Base-by-base conservation (phyloP, 805 yeast genomes). In the Wickerhamiella sorbophila region DNA sequence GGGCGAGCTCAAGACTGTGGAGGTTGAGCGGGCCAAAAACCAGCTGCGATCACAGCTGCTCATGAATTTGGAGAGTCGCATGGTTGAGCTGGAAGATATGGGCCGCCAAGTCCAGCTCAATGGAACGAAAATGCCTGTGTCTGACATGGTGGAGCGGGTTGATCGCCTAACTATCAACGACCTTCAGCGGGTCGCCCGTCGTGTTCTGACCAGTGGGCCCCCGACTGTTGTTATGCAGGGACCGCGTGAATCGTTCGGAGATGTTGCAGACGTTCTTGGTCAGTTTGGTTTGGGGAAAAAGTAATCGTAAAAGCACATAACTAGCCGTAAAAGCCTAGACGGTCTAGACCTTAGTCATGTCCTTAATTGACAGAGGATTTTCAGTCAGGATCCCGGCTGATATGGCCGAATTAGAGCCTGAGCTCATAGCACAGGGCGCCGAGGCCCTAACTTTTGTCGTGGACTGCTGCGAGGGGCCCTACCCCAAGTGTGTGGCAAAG, bases 151-250 rank as follows among this genome's bases (percentile, higher is more conserved):
- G 43, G 64, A 60, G 5, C 75, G 76, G 53, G 85, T 91, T 47
- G 86, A 81, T 44, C 56, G 59, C 9, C 70, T 91, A 47, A 71
- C 83, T 0, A 69, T 75, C 3, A 63, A 62, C 4, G 95, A 88
- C 57, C 68, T 91, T 35, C 71, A 70, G 43, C 64, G 75, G 10
- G 86, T 84, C 1, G 94, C 95, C 2, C 71, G 71, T 51, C 71
- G 77, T 45, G 75, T 91, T 1, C 66, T 88, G 33, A 79, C 86
- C 0, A 83, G 88, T 4, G 79, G 82, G 2, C 67, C 65, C 46
- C 91, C 96, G n/a, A 81, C 95, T 1, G 67, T 86, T 24, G 91
- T 86, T 5, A 74, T 85, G 67, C 94, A 85, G 66, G 97, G 97
- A 42, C 76, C 80, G 41, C 72, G 93, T 54, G 86, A 77, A 34